Conservation (phyloP, 1,284 basidiomycete species). For the Irpex rosettiformis region DNA sequence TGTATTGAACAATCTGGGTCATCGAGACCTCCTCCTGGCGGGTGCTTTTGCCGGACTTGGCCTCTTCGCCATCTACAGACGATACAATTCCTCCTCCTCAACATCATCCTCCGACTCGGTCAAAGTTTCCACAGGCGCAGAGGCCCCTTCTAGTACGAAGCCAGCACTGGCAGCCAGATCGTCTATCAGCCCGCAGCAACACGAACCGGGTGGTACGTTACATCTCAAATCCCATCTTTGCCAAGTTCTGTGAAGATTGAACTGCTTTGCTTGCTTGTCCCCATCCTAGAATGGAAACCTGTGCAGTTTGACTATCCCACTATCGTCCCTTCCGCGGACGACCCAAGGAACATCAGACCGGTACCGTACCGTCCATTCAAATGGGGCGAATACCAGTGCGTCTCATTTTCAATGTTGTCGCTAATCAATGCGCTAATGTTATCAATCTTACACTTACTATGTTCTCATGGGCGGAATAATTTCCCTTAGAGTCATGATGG, state of each 20-base stretch:
- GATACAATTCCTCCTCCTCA: too few species aligned
- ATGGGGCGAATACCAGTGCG: conserved; percentile 61
- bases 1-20: too few species aligned
- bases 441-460: too few species aligned
- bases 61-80: too few species aligned
- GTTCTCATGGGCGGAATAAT: not conserved
- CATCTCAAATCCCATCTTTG: not conserved
- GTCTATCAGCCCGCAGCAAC: not conserved
- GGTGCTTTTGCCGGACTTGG: too few species aligned
- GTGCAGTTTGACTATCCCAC: conserved; percentile 47
- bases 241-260: too few species aligned
- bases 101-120: too few species aligned
- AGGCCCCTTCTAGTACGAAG: too few species aligned
- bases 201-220: conserved; percentile 8
- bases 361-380: conserved; percentile 63
- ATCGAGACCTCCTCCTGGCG: too few species aligned
- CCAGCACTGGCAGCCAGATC: too few species aligned
- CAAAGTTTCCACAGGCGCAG: too few species aligned
- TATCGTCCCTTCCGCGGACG: conserved; percentile 37
- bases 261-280: not conserved
- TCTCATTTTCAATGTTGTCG: conserved; percentile 10
- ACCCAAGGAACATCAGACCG: conserved; percentile 44
- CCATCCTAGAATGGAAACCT: conserved; percentile 23
- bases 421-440: too few species aligned
- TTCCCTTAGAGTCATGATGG: conserved; percentile 61